Evolutionary conservation across 192 early-diverging fungal species (phyloP).

Genomic region (Podila epigama): DNA sequence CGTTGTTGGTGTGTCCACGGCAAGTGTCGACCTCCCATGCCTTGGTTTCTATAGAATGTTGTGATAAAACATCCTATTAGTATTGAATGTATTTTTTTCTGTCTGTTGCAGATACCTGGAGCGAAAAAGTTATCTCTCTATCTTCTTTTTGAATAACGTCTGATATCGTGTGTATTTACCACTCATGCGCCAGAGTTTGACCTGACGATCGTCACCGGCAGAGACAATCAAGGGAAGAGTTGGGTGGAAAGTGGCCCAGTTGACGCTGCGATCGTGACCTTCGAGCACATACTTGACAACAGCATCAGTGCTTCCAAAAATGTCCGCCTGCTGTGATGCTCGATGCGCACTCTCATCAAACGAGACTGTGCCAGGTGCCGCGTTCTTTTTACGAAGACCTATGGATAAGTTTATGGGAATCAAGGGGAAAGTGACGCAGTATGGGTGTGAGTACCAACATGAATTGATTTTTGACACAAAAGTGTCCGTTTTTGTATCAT

Average conservation of each 20-base stretch:
- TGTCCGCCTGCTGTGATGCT: constrained; percentile 81
- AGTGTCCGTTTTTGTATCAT: too few relatives aligned
- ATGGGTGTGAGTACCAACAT: too few relatives aligned
- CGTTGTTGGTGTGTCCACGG: background rate
- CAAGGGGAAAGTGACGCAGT: too few relatives aligned
- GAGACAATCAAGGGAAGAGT: constrained; percentile 96
- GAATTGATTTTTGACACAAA: too few relatives aligned
- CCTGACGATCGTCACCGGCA: constrained; percentile 95
- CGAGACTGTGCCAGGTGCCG: constrained; percentile 64
- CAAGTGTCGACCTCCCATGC: too few relatives aligned
- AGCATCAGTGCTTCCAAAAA: constrained; percentile 96
- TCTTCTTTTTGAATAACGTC: too few relatives aligned
- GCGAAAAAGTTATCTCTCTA: too few relatives aligned
- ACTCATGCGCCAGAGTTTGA: constrained; percentile 99
- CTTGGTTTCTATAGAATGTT: too few relatives aligned
- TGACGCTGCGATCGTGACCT: constrained; percentile 96
- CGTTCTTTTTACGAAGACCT: constrained; percentile 87
- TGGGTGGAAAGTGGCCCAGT: constrained; percentile 98
- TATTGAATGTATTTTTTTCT: too few relatives aligned
- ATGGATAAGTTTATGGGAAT: background rate
- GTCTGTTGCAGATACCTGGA: too few relatives aligned
- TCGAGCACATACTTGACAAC: constrained; percentile 98
- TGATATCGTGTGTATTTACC: constrained; percentile 64
- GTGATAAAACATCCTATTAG: too few relatives aligned
- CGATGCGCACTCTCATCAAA: constrained; percentile 61